A percentile compares a stretch with the other conserved stretches of the same genome.
Conservation (phyloP, 2,329 filamentous ascomycete species). For the Penicillium freii region DNA sequence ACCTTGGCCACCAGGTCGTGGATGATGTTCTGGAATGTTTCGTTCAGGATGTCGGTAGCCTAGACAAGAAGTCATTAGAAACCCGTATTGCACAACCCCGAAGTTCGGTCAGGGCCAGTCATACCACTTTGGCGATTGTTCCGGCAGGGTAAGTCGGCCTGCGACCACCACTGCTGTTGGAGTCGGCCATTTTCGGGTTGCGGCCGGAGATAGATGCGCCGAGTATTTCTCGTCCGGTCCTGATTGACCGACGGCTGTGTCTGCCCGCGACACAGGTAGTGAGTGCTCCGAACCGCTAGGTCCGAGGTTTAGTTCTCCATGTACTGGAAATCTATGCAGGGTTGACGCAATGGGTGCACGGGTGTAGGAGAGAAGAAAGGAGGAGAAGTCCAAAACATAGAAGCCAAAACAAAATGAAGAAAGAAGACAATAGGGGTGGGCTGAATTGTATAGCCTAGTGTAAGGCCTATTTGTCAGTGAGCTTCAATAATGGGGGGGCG, state of each 20-base stretch:
- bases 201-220: slow-evolving; percentile 12
- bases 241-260: slow-evolving; percentile 22
- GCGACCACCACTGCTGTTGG: slow-evolving; percentile 29
- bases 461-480: slow-evolving; percentile 11
- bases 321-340: slow-evolving; percentile 26
- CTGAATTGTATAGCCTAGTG: slow-evolving; percentile 5
- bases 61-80: slow-evolving; percentile 1
- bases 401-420: not conserved
- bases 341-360: slow-evolving; percentile 15
- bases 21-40: slow-evolving; percentile 59
- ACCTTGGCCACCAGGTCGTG: slow-evolving; percentile 58
- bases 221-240: slow-evolving; percentile 8
- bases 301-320: slow-evolving; percentile 27
- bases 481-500: slow-evolving; percentile 3
- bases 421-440: not conserved
- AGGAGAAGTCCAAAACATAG: slow-evolving; percentile 14
- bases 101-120: slow-evolving; percentile 10
- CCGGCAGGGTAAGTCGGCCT: slow-evolving; percentile 34
- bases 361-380: slow-evolving; percentile 14
- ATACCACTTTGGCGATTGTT: slow-evolving; percentile 44
- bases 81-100: not conserved
- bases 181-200: slow-evolving; percentile 32
- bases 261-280: slow-evolving; percentile 25
- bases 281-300: slow-evolving; percentile 21
- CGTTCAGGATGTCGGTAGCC: slow-evolving; percentile 51